Base-by-base conservation (phyloP, 1,284 basidiomycete genomes). In the Heliocybe sulcata region DNA sequence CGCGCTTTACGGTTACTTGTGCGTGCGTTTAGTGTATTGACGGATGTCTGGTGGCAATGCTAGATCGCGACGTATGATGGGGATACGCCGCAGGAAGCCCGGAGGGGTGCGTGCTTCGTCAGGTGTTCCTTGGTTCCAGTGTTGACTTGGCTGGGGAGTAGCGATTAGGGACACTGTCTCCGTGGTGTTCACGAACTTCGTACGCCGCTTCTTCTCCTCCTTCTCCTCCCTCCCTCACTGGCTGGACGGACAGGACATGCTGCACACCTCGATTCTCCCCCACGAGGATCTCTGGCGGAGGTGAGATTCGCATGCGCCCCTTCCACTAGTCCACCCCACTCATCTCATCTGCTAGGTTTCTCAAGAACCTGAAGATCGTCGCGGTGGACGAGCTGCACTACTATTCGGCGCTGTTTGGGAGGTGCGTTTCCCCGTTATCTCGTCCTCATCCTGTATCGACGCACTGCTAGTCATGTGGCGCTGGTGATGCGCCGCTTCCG, bases 311-410 rank as follows among this genome's bases (percentile, higher is more conserved):
- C 67, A 27, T 42, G 53, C 23, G 35, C 23, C 19, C 31, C 27
- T 51, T 38, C 20, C 12, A 14, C 25, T 35, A 52, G 20, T 2
- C 14, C 38, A 11, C 12, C 19, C 27, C 51, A 47, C 52, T 51
- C 22, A 19, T 45, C 57, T 33, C 61, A 35, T 47, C 51, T 10
- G 56, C 89, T 87, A n/a, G n/a, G 48, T 90, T 90, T 61, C 64
- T 91, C 42, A 82, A 84, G 60, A 85, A 87, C 59, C 70, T 94
- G 57, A 88, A 86, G 65, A 75, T 94, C 12, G 78, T 95, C 53
- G 92, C 85, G 0, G 84, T 94, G 0, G 94, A 96, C 63, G 90
- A 94, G 67, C 66, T 94, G 42, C 92, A 93, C 66, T 92, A 90
- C 61, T 93, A 93, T 61, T 74, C 79, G 1, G 81, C 83, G 47